Conservation (phyloP, 2,329 filamentous ascomycete species). For the Xylariaceae sp. region DNA sequence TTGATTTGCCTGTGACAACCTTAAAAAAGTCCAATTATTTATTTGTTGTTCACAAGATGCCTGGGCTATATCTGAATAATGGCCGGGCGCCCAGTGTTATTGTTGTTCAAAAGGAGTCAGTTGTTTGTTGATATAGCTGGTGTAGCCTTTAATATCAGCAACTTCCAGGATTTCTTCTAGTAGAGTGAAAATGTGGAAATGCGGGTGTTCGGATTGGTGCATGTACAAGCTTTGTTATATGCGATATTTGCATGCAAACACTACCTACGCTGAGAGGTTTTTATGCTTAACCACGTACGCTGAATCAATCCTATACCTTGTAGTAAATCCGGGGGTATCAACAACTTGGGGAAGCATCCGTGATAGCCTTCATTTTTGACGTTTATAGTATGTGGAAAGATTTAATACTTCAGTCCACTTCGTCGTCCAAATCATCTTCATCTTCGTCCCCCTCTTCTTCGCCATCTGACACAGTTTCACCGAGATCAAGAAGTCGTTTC, state of each 20-base stretch:
- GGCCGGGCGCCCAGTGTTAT: background rate
- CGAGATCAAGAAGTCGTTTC: constrained; percentile 65
- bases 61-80: constrained; percentile 11
- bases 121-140: constrained; percentile 19
- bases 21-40: background rate
- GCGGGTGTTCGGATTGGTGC: constrained; percentile 23
- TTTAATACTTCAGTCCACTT: constrained; percentile 34
- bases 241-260: constrained; percentile 11
- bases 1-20: background rate
- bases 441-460: constrained; percentile 55
- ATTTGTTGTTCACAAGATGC: constrained; percentile 5
- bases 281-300: background rate
- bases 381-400: background rate
- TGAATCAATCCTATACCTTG: background rate
- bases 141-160: constrained; percentile 28
- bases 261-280: constrained; percentile 1
- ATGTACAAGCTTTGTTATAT: constrained; percentile 12
- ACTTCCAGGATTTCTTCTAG: constrained; percentile 33
- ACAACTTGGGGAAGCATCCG: background rate
- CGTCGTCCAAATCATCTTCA: constrained; percentile 35
- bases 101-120: constrained; percentile 2
- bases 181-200: constrained; percentile 30
- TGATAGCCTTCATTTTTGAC: constrained; percentile 10
- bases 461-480: constrained; percentile 74
- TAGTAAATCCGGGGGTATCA: constrained; percentile 11